These are phyloP conservation scores for Mikania micrantha DNA, from an alignment of 129 eudicot species.

Conservation along the genomic window DNA sequence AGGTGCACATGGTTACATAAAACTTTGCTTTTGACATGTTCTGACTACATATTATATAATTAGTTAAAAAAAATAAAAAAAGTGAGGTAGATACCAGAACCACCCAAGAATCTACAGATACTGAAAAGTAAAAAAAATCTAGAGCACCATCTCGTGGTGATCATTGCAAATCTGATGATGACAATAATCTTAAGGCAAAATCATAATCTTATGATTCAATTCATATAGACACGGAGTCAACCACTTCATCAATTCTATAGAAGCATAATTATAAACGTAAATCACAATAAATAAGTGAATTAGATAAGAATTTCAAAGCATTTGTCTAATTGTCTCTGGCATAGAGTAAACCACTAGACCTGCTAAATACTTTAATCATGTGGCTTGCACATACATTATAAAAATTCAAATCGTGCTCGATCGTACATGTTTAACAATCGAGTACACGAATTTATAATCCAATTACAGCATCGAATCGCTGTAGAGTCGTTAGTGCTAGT, in stretches of 20 bases:
- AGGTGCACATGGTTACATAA: background rate
- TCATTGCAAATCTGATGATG: background rate
- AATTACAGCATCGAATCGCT: background rate
- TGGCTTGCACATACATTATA: slow-evolving; percentile 4
- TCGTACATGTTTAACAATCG: background rate
- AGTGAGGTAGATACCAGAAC: background rate
- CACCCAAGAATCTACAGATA: background rate
- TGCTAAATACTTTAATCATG: slow-evolving; percentile 10
- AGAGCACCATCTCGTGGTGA: background rate
- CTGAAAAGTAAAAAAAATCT: background rate
- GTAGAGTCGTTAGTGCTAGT: background rate
- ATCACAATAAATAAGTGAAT: slow-evolving; percentile 3
- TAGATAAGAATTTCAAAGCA: background rate
- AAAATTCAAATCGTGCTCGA: background rate
- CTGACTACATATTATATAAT: background rate
- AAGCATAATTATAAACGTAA: background rate
- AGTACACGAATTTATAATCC: background rate
- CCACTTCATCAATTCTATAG: slow-evolving; percentile 2
- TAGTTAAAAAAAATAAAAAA: background rate
- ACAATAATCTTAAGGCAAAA: background rate
- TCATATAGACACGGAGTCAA: background rate
- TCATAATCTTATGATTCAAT: background rate
- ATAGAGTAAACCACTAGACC: slow-evolving; percentile 7
- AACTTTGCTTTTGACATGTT: background rate
- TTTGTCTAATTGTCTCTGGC: background rate